Conservation (phyloP, 2,329 filamentous ascomycete genomes). For the Dendryphion nanum region DNA sequence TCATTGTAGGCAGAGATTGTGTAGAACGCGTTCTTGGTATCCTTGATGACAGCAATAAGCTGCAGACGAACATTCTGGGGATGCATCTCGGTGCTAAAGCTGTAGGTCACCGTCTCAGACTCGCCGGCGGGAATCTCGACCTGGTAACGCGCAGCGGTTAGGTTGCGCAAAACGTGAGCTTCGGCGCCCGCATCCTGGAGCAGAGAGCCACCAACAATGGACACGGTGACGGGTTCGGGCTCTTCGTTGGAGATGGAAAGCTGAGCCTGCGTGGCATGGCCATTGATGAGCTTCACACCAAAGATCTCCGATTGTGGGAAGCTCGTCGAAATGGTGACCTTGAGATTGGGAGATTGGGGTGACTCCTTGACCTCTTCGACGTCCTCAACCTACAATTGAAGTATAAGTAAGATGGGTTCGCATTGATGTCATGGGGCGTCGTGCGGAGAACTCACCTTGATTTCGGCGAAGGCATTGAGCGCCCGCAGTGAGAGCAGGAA, state of each 20-base stretch:
- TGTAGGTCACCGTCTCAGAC: constrained; percentile 74
- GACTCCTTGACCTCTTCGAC: constrained; percentile 56
- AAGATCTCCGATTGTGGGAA: constrained; percentile 76
- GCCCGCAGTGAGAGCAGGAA: constrained; percentile 70
- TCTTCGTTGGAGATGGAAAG: constrained; percentile 86
- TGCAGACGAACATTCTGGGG: constrained; percentile 83
- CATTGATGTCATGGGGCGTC: constrained; percentile 34
- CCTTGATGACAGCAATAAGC: constrained; percentile 71
- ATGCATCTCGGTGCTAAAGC: constrained; percentile 86
- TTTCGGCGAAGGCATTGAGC: constrained; percentile 62
- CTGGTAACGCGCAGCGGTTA: constrained; percentile 74
- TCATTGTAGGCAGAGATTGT: constrained; percentile 79
- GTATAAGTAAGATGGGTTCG: constrained; percentile 16
- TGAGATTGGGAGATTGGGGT: constrained; percentile 59
- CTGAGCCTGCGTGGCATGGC: constrained; percentile 77
- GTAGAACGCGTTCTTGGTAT: constrained; percentile 66
- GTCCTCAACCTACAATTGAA: constrained; percentile 21
- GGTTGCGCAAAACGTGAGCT: constrained; percentile 70
- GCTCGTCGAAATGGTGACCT: constrained; percentile 55
- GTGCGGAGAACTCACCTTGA: constrained; percentile 51
- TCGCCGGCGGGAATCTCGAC: constrained; percentile 72
- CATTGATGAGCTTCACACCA: constrained; percentile 93
- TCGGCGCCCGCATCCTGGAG: constrained; percentile 57
- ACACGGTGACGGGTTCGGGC: constrained; percentile 68
- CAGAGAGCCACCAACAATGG: constrained; percentile 75